Conservation (phyloP, 2,329 filamentous ascomycete genomes). For the Trichoderma cornu-damae region DNA sequence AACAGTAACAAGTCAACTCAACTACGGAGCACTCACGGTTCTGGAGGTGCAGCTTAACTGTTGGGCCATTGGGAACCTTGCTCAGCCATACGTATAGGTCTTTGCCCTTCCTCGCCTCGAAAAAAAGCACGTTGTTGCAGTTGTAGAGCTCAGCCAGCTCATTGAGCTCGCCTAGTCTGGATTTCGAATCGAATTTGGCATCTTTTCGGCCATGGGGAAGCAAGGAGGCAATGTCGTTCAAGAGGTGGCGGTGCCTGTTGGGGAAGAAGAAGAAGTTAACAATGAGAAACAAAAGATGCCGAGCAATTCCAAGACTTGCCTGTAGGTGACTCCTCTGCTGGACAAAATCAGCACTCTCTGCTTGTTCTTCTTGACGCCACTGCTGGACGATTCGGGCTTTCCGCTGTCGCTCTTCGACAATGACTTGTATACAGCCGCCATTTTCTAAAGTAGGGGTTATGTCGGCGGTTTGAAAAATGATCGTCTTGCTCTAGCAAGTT, state of each 20-base stretch:
- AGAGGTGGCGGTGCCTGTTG: conserved; percentile 65
- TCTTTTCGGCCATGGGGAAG: conserved; percentile 92
- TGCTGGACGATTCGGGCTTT: conserved; percentile 45
- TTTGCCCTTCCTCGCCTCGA: conserved; percentile 89
- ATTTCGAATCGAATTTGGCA: conserved; percentile 94
- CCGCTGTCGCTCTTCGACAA: conserved; percentile 55
- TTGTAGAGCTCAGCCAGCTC: conserved; percentile 74
- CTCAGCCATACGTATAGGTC: conserved; percentile 93
- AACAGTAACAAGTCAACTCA: neutral
- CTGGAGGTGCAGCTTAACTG: conserved; percentile 67
- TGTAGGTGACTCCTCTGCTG: conserved; percentile 85
- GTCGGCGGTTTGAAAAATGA: neutral
- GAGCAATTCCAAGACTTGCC: conserved; percentile 42
- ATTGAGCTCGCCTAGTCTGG: conserved; percentile 76
- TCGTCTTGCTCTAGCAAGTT: neutral
- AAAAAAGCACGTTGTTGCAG: conserved; percentile 92
- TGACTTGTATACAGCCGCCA: conserved; percentile 73
- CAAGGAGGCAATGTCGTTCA: conserved; percentile 82
- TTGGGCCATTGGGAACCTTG: conserved; percentile 71
- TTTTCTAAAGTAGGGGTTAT: conserved; percentile 19
- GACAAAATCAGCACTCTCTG: conserved; percentile 84
- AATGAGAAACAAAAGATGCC: neutral
- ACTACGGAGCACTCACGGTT: conserved; percentile 51
- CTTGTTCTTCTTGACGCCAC: conserved; percentile 57
- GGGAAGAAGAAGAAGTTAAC: conserved; percentile 5